phyloP scores from a whole-genome alignment of 768 basidiomycete genomes.

The Russula dissimulans region DNA sequence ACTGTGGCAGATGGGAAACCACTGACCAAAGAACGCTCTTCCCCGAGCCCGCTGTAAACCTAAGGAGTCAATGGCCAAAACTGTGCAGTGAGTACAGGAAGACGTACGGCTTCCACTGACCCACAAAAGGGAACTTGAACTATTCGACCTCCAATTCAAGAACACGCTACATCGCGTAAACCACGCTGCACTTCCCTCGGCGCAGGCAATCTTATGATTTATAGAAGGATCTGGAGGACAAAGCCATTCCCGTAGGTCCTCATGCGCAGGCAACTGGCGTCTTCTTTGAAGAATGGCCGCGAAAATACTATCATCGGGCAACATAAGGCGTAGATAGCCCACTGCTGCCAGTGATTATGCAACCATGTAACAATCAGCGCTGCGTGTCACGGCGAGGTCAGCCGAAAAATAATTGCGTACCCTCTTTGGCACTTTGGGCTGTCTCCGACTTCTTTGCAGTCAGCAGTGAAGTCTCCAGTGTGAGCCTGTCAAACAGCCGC shows the following conservation, averaged over 20 bases:
- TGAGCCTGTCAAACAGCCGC: no score
- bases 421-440: no score
- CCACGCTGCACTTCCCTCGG: neutral
- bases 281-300: neutral
- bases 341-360: no score
- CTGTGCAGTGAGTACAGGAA: neutral
- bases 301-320: neutral
- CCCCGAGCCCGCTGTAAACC: neutral
- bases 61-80: neutral
- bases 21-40: neutral
- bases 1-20: neutral
- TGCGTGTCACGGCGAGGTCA: no score
- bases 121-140: neutral
- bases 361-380: no score
- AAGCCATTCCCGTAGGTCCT: neutral
- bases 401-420: no score
- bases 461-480: no score
- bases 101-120: neutral
- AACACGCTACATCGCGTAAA: neutral
- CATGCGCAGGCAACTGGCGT: neutral
- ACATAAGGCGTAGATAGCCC: no score
- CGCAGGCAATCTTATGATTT: neutral
- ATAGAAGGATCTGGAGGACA: neutral
- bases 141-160: neutral
- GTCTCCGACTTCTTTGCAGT: no score